A percentile compares a stretch with the other conserved stretches of the same genome.
phyloP scores from a whole-genome alignment of 495 filamentous ascomycete species.

The Hypomontagnella monticulosa region DNA sequence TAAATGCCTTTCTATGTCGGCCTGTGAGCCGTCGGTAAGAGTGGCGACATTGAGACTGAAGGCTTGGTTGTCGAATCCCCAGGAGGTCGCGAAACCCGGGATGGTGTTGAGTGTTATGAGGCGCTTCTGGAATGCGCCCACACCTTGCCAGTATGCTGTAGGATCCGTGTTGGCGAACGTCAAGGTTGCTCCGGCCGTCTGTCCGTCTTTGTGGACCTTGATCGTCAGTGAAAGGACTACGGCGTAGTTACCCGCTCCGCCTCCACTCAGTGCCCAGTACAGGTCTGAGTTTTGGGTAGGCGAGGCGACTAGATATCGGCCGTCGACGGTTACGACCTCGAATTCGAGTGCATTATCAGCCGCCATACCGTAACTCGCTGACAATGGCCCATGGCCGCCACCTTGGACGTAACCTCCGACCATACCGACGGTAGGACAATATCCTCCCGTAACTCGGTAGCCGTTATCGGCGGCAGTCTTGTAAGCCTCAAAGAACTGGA shows the following conservation, averaged over 20 bases:
- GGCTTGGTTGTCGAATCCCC: too few species aligned
- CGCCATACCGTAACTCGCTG: conserved; percentile 62
- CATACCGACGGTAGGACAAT: conserved; percentile 56
- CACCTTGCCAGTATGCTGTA: background rate
- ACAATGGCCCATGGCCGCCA: conserved; percentile 66
- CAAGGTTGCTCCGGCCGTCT: background rate
- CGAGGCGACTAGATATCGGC: conserved; percentile 54
- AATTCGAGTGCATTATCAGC: conserved; percentile 67
- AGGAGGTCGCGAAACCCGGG: too few species aligned
- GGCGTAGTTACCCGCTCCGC: conserved; percentile 63
- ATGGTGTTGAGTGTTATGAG: background rate
- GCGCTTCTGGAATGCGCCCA: conserved; percentile 13
- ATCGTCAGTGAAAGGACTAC: conserved; percentile 58
- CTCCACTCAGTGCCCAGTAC: conserved; percentile 68
- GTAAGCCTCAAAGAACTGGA: background rate
- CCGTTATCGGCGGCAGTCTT: background rate
- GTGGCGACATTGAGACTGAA: too few species aligned
- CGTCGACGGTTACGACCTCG: conserved; percentile 63
- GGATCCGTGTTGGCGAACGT: conserved; percentile 10
- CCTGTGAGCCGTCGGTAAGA: too few species aligned
- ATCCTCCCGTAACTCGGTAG: background rate
- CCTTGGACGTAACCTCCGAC: conserved; percentile 59
- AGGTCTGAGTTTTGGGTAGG: conserved; percentile 60
- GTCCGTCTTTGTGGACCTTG: conserved; percentile 45
- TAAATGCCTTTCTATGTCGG: background rate